Conservation (phyloP, 768 basidiomycete genomes). For the Clathrus columnatus region DNA sequence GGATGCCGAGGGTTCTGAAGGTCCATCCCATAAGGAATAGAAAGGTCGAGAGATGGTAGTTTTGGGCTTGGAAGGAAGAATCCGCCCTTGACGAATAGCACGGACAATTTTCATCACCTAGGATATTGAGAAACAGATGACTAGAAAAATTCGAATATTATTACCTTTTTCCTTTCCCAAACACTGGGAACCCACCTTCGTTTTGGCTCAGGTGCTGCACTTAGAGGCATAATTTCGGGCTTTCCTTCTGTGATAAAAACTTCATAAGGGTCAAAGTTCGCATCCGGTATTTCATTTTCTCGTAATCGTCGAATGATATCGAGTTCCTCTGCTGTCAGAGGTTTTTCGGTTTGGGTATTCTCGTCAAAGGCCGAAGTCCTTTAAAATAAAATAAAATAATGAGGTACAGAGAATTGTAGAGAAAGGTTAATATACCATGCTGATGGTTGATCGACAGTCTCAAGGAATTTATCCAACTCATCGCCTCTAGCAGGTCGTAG, state of each 20-base stretch:
- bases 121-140: no score
- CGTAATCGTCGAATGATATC: conserved; percentile 93
- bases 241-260: conserved; percentile 94
- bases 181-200: conserved; percentile 94
- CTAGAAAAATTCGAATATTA: no score
- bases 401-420: no score
- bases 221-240: conserved; percentile 90
- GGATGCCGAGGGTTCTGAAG: conserved; percentile 58
- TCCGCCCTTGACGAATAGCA: conserved; percentile 92
- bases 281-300: conserved; percentile 85
- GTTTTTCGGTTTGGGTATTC: conserved; percentile 74
- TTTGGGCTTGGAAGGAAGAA: conserved; percentile 82
- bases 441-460: conserved; percentile 85
- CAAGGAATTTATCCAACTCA: conserved; percentile 93
- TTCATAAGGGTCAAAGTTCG: conserved; percentile 84
- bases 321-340: conserved; percentile 81
- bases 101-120: conserved; percentile 99
- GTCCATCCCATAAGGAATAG: conserved; percentile 81
- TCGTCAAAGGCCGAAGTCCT: conserved; percentile 95
- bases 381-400: not conserved
- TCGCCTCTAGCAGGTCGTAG: conserved; percentile 92
- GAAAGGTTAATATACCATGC: conserved; percentile 58
- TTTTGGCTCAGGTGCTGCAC: conserved; percentile 89
- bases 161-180: conserved; percentile 99
- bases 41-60: conserved; percentile 57